Percentiles rank a stretch among this genome's conserved stretches.
These are phyloP conservation scores for Conringia planisiliqua DNA, from an alignment of 345 rosid genomes.

Conservation along the genomic window DNA sequence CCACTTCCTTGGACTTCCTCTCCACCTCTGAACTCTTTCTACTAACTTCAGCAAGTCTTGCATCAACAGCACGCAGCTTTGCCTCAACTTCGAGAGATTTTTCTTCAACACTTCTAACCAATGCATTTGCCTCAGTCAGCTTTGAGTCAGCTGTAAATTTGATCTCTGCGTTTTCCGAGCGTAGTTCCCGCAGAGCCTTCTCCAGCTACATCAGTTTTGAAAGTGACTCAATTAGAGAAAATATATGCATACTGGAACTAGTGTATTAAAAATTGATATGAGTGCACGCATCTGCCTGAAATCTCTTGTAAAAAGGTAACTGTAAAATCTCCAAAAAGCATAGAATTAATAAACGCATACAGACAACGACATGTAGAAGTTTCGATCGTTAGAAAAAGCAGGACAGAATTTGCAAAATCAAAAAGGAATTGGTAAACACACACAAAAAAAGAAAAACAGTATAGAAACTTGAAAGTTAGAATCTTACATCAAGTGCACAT, in stretches of 20 bases:
- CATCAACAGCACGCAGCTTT: constrained; percentile 78
- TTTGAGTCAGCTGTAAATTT: constrained; percentile 91
- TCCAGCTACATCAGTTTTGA: constrained; percentile 54
- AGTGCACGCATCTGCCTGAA: not conserved
- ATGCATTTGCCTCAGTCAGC: constrained; percentile 82
- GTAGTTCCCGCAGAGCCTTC: constrained; percentile 80
- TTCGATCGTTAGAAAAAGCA: not conserved
- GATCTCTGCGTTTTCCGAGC: constrained; percentile 81
- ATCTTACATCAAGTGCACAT: constrained; percentile 81
- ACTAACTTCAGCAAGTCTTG: constrained; percentile 89
- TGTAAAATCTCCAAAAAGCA: not conserved
- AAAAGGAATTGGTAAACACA: not conserved
- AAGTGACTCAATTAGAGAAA: not conserved
- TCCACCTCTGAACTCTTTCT: constrained; percentile 79
- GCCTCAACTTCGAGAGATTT: constrained; percentile 84
- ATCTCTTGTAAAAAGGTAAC: not conserved
- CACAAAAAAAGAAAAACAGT: not conserved
- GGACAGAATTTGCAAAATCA: not conserved
- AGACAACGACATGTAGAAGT: not conserved
- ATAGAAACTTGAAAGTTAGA: not conserved
- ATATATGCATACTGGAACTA: not conserved
- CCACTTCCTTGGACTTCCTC: constrained; percentile 74
- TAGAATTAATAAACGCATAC: no score
- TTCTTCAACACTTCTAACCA: constrained; percentile 71
- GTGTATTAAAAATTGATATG: not conserved